Base-by-base conservation (phyloP, 1,284 basidiomycete species). In the Somion occarium region DNA sequence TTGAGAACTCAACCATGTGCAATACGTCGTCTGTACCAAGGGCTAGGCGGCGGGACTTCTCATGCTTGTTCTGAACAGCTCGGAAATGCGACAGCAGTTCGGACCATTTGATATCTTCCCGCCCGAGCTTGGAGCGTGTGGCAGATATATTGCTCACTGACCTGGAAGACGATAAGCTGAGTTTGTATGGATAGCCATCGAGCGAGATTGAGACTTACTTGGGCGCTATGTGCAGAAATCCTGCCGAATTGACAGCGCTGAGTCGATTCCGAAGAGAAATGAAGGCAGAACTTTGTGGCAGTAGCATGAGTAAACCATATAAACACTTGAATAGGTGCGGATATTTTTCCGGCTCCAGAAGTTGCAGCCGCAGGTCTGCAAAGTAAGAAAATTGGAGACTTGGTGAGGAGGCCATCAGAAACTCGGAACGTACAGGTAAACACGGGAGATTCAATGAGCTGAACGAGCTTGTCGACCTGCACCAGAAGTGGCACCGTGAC, bases 401-500 rank as follows among this genome's bases (percentile, higher is more conserved):
- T n/a, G n/a, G n/a, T n/a, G n/a, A n/a, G n/a, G n/a, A n/a, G 9
- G 11, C 11, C 9, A 42, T 13, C 19, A 24, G 24, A 23, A 23
- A 45, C 12, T 24, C 9, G 5, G 24, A 11, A 70, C 81, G 60
- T 61, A 93, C 94, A 95, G 38, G 96, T 99, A 66, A 99, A 99
- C 5, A 99, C 94, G 0, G 97, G 97, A 3, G 92, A 95, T 69
- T 99, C 97, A 53, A 99, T 94, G 5, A 99, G 76, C 69, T 99
- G 96, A 12, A 99, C 96, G 4, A 99, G 82, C 68, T 98, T 98
- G 72, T 99, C 97, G 30, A 99, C 88, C 64, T 99, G 97, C 2
- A 99, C 93, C 15, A 99, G 76, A 63, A 99, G 82, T 22, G 85
- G 84, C 2, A 99, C 94, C 0, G 95, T 98, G 58, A 98, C 91